Evolutionary conservation across 2,329 filamentous ascomycete species (phyloP).

Genomic region (Basipetospora chlamydospora): DNA sequence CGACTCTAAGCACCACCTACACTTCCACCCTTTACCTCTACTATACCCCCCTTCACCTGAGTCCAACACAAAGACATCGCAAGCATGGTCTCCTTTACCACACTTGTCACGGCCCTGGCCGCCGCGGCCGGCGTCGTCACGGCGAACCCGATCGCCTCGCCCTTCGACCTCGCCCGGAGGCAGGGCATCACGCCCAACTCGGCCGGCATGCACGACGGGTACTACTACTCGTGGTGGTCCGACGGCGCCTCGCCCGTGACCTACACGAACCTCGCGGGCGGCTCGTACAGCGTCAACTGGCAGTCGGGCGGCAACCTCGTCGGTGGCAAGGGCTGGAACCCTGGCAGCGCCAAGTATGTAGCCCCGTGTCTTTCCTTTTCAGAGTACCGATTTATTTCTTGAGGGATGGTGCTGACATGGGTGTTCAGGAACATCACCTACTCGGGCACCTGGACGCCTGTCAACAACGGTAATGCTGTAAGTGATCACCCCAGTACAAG

Average conservation of each 20-base stretch:
- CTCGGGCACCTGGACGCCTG: conserved; percentile 16
- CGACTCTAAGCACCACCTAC: no score
- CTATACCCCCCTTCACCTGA: no score
- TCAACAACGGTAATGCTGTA: conserved; percentile 13
- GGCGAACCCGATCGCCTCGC: conserved; percentile 2
- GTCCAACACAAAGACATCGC: no score
- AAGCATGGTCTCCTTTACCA: conserved; percentile 3
- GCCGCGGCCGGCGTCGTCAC: conserved; percentile 4
- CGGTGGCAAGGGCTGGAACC: conserved; percentile 43
- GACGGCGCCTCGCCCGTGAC: conserved; percentile 26
- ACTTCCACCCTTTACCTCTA: no score
- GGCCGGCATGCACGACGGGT: conserved; percentile 23
- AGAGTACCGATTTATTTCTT: background rate
- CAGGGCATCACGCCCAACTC: conserved; percentile 18
- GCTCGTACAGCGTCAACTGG: conserved; percentile 31
- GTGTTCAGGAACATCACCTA: conserved; percentile 13
- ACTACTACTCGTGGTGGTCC: conserved; percentile 35
- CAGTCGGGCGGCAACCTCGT: conserved; percentile 35
- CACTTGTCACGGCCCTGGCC: conserved; percentile 2
- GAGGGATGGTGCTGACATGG: background rate
- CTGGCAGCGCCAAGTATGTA: conserved; percentile 31
- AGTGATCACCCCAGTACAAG: background rate
- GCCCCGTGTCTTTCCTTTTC: background rate
- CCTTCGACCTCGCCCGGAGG: conserved; percentile 3
- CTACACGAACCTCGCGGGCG: conserved; percentile 28